Percentiles rank a stretch among this genome's conserved stretches.
Conservation (phyloP, 768 basidiomycete species). For the Pholiota microspora region DNA sequence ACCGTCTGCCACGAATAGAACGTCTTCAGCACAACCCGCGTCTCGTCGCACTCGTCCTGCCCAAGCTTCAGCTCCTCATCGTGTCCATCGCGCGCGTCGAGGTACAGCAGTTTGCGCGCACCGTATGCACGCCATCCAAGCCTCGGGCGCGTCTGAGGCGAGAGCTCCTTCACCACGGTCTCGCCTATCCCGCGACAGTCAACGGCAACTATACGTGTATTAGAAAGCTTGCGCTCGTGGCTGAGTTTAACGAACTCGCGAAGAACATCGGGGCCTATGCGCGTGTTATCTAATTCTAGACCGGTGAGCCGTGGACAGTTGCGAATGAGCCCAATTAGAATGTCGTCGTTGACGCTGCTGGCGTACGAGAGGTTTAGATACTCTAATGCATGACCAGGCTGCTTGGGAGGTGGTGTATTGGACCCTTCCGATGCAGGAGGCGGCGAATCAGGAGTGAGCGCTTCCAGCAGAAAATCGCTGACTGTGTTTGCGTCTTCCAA, state of each 20-base stretch:
- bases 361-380: constrained; percentile 72
- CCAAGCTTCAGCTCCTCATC: constrained; percentile 63
- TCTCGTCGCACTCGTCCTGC: constrained; percentile 80
- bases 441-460: constrained; percentile 49
- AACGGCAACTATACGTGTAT: constrained; percentile 64
- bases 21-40: constrained; percentile 73
- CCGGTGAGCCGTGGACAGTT: constrained; percentile 58
- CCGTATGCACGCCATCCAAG: constrained; percentile 75
- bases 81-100: constrained; percentile 67
- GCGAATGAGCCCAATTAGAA: constrained; percentile 60
- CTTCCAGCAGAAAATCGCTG: constrained; percentile 66
- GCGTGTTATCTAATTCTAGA: constrained; percentile 81
- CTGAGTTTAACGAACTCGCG: constrained; percentile 64
- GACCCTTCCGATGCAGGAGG: neutral
- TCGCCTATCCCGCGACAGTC: constrained; percentile 77
- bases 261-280: constrained; percentile 58
- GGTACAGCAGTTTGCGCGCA: constrained; percentile 64
- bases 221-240: constrained; percentile 41
- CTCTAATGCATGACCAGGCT: constrained; percentile 68
- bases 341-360: constrained; percentile 59
- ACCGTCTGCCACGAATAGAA: constrained; percentile 88
- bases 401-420: constrained; percentile 13
- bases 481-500: constrained; percentile 81
- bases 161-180: constrained; percentile 58
- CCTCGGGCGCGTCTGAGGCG: constrained; percentile 59